phyloP scores from a whole-genome alignment of 2,329 filamentous ascomycete species.

The Ophiosphaerella herpotricha region DNA sequence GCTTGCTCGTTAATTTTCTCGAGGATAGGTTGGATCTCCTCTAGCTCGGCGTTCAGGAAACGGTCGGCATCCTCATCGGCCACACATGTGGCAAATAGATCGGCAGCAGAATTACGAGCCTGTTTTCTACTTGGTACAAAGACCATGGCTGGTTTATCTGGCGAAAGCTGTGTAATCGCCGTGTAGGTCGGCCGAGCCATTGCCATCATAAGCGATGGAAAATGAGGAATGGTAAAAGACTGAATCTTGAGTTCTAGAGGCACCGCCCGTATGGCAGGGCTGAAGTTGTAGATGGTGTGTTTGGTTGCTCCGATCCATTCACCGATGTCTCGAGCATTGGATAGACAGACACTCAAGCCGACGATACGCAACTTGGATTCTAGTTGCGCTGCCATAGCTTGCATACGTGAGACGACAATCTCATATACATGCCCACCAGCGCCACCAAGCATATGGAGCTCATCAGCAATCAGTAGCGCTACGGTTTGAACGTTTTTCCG shows the following conservation, averaged over 20 bases:
- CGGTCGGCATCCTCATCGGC: constrained; percentile 91
- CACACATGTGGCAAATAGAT: constrained; percentile 84
- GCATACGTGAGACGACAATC: constrained; percentile 96
- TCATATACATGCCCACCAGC: constrained; percentile 89
- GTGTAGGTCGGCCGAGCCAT: constrained; percentile 96
- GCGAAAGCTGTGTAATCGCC: constrained; percentile 83
- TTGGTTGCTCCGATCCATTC: constrained; percentile 98
- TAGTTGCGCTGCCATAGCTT: constrained; percentile 88
- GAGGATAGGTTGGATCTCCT: constrained; percentile 81
- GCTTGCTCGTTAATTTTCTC: constrained; percentile 83
- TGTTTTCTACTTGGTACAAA: constrained; percentile 96
- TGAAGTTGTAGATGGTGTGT: constrained; percentile 99
- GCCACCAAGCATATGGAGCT: constrained; percentile 90
- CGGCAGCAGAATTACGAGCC: constrained; percentile 81
- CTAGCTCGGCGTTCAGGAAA: constrained; percentile 82
- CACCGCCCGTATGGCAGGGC: constrained; percentile 84
- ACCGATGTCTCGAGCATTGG: constrained; percentile 90
- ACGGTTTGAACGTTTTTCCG: constrained; percentile 94
- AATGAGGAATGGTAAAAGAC: constrained; percentile 93
- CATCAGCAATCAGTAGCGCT: constrained; percentile 90
- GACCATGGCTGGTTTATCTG: constrained; percentile 85
- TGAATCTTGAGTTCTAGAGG: constrained; percentile 94
- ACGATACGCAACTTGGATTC: constrained; percentile 85
- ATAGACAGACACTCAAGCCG: constrained; percentile 86
- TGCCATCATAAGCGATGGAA: constrained; percentile 96